Evolutionary conservation across 1,284 basidiomycete species (phyloP), one percentile per base, ranked within the genome.

Genomic region (Wolfiporia cocos): DNA sequence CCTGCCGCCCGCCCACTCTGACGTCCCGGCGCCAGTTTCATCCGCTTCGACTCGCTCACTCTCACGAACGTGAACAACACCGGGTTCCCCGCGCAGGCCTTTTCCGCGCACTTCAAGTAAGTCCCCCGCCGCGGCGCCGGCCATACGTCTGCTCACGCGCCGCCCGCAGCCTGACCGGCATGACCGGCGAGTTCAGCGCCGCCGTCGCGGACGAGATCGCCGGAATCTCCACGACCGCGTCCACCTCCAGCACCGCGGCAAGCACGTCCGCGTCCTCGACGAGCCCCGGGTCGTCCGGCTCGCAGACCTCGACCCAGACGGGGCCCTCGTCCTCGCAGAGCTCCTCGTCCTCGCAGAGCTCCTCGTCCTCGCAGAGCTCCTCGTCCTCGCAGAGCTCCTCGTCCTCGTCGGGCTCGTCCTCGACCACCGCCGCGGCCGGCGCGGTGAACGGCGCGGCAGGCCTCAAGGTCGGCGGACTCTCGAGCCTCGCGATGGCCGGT

Each of bases 81-180:
- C 14, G 66, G 74, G 38, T 82, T 68, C 63, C 74, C 71, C 2
- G 76, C 75, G 42, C 68, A 83, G 49, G 78, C 86, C 2, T 93
- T 91, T 72, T 90, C 88, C n/a, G 74, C 89, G 46, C 79, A 79
- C 54, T 93, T 91, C 70, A 63, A 64, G 78, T 83, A 57, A 46
- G 76, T 61, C 3, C 6, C 24, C 14, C 6, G 43, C 23, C 21
- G 35, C 34, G 38, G 6, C 24, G n/a, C 34, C 45, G 24, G 15
- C 17, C 18, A 1, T 11, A 22, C 24, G 24, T 30, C n/a, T 32
- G 26, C 20, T 18, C 29, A 29, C 26, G 37, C 17, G 17, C 36
- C 12, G 45, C 22, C 48, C 40, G 9, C 48, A 86, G 82, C 5
- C 48, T 89, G 56, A 55, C 57, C 7, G 65, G 69, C 44, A 87